Percentiles rank a stretch among this genome's conserved stretches.
Evolutionary conservation across 345 rosid species (phyloP).

Genomic region (Lumnitzera littorea): DNA sequence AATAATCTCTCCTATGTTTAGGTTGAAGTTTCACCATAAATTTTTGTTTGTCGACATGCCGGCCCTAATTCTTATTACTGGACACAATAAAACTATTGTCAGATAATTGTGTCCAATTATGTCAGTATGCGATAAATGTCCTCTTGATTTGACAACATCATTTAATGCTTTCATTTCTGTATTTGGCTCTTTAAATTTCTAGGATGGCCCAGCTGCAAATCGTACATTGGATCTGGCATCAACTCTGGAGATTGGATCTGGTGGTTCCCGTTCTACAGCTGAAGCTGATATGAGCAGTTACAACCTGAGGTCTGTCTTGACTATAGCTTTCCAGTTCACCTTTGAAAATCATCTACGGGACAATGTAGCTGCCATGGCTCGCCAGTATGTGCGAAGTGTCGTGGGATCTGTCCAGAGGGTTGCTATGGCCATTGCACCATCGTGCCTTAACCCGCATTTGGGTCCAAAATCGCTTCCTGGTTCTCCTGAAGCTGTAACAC

Average conservation of each 20-base stretch:
- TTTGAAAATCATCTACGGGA: constrained; percentile 80
- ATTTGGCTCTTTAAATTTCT: constrained; percentile 3
- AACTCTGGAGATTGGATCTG: constrained; percentile 59
- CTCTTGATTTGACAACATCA: not conserved
- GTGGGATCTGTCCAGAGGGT: constrained; percentile 96
- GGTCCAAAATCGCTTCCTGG: constrained; percentile 62
- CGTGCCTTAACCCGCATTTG: constrained; percentile 33
- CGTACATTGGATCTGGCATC: constrained; percentile 93
- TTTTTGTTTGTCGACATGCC: not conserved
- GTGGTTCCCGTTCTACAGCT: constrained; percentile 46
- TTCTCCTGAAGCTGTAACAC: constrained; percentile 88
- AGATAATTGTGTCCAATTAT: no score
- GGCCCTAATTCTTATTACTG: no score
- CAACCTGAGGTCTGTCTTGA: constrained; percentile 76
- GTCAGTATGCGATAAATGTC: no score
- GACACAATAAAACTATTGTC: no score
- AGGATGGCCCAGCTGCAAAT: constrained; percentile 60
- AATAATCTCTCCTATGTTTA: not conserved
- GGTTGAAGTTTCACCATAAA: no score
- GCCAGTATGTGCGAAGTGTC: constrained; percentile 78
- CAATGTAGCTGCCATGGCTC: constrained; percentile 93
- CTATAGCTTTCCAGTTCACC: constrained; percentile 87
- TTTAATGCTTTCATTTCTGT: not conserved
- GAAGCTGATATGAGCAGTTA: constrained; percentile 47
- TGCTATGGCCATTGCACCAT: constrained; percentile 90